Base-by-base conservation (phyloP, 108 stramenopile species). In the Cyclotella distinguenda region DNA sequence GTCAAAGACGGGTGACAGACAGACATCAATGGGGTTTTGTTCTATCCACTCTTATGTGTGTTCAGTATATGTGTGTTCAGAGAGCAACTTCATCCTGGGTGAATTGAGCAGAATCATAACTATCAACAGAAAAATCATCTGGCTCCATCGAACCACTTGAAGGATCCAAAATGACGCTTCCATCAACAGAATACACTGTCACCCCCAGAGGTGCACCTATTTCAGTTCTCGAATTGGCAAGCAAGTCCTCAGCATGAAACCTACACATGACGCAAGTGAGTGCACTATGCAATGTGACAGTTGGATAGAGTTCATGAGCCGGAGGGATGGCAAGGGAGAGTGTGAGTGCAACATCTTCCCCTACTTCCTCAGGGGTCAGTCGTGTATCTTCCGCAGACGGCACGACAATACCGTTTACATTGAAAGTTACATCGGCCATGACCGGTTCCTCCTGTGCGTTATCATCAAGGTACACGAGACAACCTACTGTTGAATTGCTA, bases 361-460 rank as follows among this genome's bases (percentile, higher is more conserved):
- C 39, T 43, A 47, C 23, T 12, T 25, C 11, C 12, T 16, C 22
- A 60, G n/a, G 64, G 54, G 50, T 69, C 61, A 35, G 54, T 46
- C 4, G 66, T 72, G 0, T 61, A 23, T 27, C 54, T 47, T 64
- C 13, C 28, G 30, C 45, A 15, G 78, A 51, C 3, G 76, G 60
- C 31, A 92, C 75, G 8, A 80, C 50, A 9, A 48, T 44, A 8
- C 92, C 88, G 77, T 95, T 88, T 6, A 95, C 90, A 64, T 84
- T 93, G 86, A 95, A 96, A 27, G 86, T 92, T 7, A 94, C 89
- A 34, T 84, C 74, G 13, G 94, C 93, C 6, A 78, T 86, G 12
- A 96, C 89, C 79, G 87, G 76, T 22, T 94, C 95, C 42, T 97
- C 96, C 86, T 89, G 91, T 19, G 94, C 91, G 48, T 94, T 74